These are phyloP conservation scores for Nidularia pulvinata DNA, from an alignment of 768 basidiomycete species.

Conservation along the genomic window DNA sequence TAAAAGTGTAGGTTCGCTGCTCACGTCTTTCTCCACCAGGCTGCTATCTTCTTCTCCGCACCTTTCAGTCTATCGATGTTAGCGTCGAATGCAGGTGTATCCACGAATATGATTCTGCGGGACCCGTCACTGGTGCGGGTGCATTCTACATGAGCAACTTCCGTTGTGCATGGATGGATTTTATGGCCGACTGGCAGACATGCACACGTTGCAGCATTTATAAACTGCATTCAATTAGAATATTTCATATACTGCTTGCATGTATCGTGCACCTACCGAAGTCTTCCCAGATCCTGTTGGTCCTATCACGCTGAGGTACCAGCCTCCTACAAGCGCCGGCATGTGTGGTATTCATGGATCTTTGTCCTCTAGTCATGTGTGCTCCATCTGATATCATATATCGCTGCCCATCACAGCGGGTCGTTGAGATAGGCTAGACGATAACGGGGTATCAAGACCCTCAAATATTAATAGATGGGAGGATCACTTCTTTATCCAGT, in stretches of 20 bases:
- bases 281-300: conserved; percentile 20
- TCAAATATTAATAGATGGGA: no score
- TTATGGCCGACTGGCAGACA: conserved; percentile 15
- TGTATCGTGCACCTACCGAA: conserved; percentile 8
- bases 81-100: conserved; percentile 28
- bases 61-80: conserved; percentile 13
- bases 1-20: not conserved
- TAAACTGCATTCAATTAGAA: conserved; percentile 12
- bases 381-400: no score
- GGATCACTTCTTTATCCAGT: no score
- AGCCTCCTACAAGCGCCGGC: no score
- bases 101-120: conserved; percentile 19
- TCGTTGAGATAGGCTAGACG: no score
- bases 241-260: not conserved
- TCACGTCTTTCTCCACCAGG: conserved; percentile 21
- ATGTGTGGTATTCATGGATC: no score
- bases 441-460: no score
- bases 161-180: conserved; percentile 17
- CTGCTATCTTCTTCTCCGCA: conserved; percentile 15
- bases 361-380: no score
- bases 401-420: no score
- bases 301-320: conserved; percentile 15
- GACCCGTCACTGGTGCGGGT: conserved; percentile 7
- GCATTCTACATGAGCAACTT: conserved; percentile 9
- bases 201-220: conserved; percentile 16